A percentile compares a stretch with the other conserved stretches of the same genome.
These are phyloP conservation scores for Strigomonas oncopelti DNA, from an alignment of 208 protist species.

Conservation along the genomic window DNA sequence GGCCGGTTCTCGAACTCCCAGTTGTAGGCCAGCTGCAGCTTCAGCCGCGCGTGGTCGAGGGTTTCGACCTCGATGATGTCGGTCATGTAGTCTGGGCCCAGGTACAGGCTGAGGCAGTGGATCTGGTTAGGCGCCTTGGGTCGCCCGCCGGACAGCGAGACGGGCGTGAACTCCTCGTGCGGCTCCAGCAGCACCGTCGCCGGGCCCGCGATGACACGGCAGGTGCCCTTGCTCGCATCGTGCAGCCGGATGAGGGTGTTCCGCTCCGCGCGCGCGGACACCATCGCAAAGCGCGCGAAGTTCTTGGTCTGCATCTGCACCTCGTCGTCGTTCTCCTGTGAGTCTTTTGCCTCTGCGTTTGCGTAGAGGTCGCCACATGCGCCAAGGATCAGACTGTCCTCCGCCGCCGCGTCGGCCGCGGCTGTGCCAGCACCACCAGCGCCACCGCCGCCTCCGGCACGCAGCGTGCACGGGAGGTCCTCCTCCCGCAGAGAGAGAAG, in stretches of 20 bases:
- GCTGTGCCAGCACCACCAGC: too few relatives aligned
- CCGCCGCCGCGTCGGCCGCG: too few relatives aligned
- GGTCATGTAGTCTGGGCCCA: conserved; percentile 94
- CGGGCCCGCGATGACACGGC: conserved; percentile 92
- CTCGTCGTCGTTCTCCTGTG: too few relatives aligned
- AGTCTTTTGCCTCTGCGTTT: too few relatives aligned
- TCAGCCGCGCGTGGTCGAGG: conserved; percentile 93
- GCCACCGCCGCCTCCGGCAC: too few relatives aligned
- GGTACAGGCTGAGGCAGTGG: conserved; percentile 88
- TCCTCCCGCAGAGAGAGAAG: conserved; percentile 25
- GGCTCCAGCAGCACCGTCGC: conserved; percentile 92
- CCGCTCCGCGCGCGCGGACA: conserved; percentile 95
- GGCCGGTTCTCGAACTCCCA: conserved; percentile 91
- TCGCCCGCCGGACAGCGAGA: conserved; percentile 90
- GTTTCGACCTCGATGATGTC: conserved; percentile 95
- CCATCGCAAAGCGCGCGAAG: conserved; percentile 74
- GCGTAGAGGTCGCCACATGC: too few relatives aligned
- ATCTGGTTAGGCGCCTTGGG: conserved; percentile 92
- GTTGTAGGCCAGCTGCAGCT: conserved; percentile 95
- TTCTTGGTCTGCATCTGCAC: conserved; percentile 19
- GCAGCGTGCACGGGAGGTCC: too few relatives aligned
- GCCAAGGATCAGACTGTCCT: too few relatives aligned
- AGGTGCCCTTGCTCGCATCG: conserved; percentile 86
- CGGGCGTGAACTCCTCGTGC: conserved; percentile 95
- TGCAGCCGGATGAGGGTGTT: conserved; percentile 96